A percentile compares a stretch with the other conserved stretches of the same genome.
phyloP scores from a whole-genome alignment of 306 rosid genomes.

The cucumber (Cucumis sativus) region Cucumber_9930_V3 NC_026656.2:20251501-20252000 shows the following conservation, averaged over 20 bases:
- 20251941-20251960: not conserved
- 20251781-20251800: not conserved
- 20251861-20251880: not conserved
- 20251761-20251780: not conserved
- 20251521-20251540: not conserved
- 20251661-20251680: not conserved
- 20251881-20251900: constrained; percentile 10
- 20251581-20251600: no score
- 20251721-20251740: not conserved
- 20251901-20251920: not conserved
- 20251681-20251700: not conserved
- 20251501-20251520: not conserved
- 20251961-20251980: not conserved
- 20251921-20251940: not conserved
- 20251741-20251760: not conserved
- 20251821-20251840: not conserved
- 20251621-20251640: not conserved
- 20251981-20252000: constrained; percentile 6
- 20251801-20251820: not conserved
- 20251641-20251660: not conserved
- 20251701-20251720: not conserved
- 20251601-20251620: not conserved
- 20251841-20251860: not conserved
- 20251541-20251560: not conserved
- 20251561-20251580: not conserved